Base-by-base conservation (phyloP, 768 basidiomycete species). In the Russula abietina region DNA sequence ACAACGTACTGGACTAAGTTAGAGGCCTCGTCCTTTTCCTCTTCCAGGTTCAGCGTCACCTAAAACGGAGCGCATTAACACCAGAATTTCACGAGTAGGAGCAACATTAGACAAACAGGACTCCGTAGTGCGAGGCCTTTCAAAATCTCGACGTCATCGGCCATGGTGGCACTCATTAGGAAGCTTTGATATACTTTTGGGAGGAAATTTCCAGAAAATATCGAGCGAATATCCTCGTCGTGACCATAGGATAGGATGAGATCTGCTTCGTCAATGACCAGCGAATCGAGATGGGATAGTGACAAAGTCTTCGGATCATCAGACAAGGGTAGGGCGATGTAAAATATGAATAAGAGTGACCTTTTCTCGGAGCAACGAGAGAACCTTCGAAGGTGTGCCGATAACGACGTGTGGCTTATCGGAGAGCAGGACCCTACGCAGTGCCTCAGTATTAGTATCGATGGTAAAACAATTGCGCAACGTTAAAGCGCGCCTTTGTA, bases 261-360 rank as follows among this genome's bases (percentile, higher is more conserved):
- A 72, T 98, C 97, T 26, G 97, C 97, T 75, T 99, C 97, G 72
- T 99, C 97, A 61, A 99, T 95, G 33, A 96, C 89, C 19, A 99
- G 83, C 5, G 90, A 89, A 51, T 93, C 89, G 33, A 98, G 75
- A 0, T 81, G 79, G 14, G 80, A 70, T 0, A 94, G 75, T 3
- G 79, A 80, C 9, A 98, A 77, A 0, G 84, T 77, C 89, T 91
- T 62, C 1, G 41, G 45, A 46, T 64, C 14, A n/a, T 63, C 19
- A 55, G 52, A 55, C 14, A 45, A 26, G 26, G 26, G 19, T 49
- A 19, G 19, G n/a, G 24, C 10, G 26, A n/a, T 4, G 14, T 50
- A 26, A 22, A 38, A 36, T 26, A 49, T 11, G 24, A 51, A n/a
- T n/a, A n/a, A n/a, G n/a, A 5, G 19, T 19, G 57, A 84, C 87